A percentile compares a stretch with the other conserved stretches of the same genome.
phyloP scores from a whole-genome alignment of 805 yeast genomes.

The Kuraishia molischiana region DNA sequence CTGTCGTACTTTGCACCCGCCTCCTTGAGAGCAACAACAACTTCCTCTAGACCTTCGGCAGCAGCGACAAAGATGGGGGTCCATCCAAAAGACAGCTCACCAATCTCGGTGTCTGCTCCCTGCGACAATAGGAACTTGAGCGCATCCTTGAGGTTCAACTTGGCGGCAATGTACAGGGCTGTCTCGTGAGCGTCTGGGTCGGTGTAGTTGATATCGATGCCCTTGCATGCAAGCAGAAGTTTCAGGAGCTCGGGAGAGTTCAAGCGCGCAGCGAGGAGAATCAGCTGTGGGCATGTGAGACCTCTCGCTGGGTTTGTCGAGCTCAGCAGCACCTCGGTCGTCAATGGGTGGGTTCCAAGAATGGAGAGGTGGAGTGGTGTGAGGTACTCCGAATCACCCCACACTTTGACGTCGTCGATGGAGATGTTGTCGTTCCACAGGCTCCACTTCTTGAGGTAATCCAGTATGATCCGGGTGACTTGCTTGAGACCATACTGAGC shows the following conservation, averaged over 20 bases:
- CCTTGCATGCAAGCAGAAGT: constrained; percentile 41
- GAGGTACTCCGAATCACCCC: constrained; percentile 74
- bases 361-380: constrained; percentile 83
- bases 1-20: constrained; percentile 43
- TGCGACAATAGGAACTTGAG: constrained; percentile 44
- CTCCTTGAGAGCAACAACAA: constrained; percentile 44
- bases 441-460: constrained; percentile 48
- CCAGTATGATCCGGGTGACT: constrained; percentile 48
- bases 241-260: constrained; percentile 48
- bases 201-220: constrained; percentile 54
- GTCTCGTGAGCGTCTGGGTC: constrained; percentile 64
- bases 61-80: constrained; percentile 89
- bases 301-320: constrained; percentile 26
- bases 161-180: constrained; percentile 73
- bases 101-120: constrained; percentile 67
- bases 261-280: constrained; percentile 61
- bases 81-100: constrained; percentile 83
- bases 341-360: constrained; percentile 72
- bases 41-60: constrained; percentile 61
- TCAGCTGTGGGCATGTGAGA: constrained; percentile 43
- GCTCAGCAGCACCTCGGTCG: constrained; percentile 49
- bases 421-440: constrained; percentile 38
- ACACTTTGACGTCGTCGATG: constrained; percentile 42
- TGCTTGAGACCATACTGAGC: constrained; percentile 76
- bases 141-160: constrained; percentile 42